These are phyloP conservation scores for Gypsophila paniculata DNA, from an alignment of 179 eudicot genomes.

Conservation along the genomic window DNA sequence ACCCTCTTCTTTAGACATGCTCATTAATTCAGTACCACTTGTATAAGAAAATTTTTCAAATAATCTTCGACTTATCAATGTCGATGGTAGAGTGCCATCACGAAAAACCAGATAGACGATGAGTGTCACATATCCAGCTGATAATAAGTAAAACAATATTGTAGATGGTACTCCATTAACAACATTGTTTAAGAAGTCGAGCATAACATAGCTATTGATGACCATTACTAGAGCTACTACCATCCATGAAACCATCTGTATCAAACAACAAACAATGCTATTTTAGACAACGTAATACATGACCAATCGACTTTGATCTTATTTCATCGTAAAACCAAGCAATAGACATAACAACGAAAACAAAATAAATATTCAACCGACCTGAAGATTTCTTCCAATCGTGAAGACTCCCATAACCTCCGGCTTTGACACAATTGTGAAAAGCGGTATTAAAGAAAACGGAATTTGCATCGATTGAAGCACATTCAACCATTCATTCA, in stretches of 20 bases:
- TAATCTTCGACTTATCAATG: constrained; percentile 16
- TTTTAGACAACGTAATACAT: neutral
- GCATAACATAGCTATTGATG: constrained; percentile 73
- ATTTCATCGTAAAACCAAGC: too few relatives aligned
- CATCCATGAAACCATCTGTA: constrained; percentile 70
- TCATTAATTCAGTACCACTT: neutral
- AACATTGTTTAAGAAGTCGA: constrained; percentile 62
- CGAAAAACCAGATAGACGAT: constrained; percentile 57
- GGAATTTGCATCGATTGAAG: constrained; percentile 91
- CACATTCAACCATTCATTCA: constrained; percentile 93
- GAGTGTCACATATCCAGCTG: constrained; percentile 56
- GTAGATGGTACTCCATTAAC: constrained; percentile 58
- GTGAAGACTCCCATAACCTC: constrained; percentile 67
- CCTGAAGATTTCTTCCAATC: constrained; percentile 67
- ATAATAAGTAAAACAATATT: constrained; percentile 34
- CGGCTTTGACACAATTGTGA: constrained; percentile 70
- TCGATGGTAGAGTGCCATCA: constrained; percentile 34
- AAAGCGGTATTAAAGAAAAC: constrained; percentile 83
- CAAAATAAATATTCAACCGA: constrained; percentile 11
- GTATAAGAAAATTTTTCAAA: constrained; percentile 7
- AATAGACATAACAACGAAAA: neutral
- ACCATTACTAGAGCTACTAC: constrained; percentile 84
- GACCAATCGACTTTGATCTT: too few relatives aligned
- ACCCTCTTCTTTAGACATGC: neutral
- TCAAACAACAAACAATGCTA: neutral